Base-by-base conservation (phyloP, 208 protist genomes). In the Wallacemonas sp. region DNA sequence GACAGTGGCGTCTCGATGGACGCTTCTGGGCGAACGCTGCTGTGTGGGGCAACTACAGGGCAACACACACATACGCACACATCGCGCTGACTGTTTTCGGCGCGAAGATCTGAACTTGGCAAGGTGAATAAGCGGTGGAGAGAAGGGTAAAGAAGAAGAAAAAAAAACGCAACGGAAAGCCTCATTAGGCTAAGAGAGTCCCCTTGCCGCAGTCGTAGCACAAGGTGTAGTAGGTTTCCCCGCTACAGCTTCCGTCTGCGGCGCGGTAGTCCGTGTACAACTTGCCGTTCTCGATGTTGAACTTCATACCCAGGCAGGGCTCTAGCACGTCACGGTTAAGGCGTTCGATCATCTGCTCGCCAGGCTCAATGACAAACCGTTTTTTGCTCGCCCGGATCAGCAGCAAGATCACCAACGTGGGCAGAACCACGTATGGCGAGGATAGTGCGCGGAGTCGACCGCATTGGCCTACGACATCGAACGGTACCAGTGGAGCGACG, bases 261-360 rank as follows among this genome's bases (percentile, higher is more conserved):
- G 48, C 54, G 26, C 72, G 66, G 32, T 63, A 68, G 75, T 95
- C 89, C 1, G 81, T 77, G 57, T 71, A 83, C 17, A 95, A 63
- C 71, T 87, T 91, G 9, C 89, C 89, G 10, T 75, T 84, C 22
- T 68, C 68, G 27, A 72, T 73, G 42, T 86, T 81, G 65, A 93
- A 95, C 37, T 77, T 79, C 45, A 92, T 67, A 27, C 90, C 90
- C 19, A 92, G 68, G 62, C 82, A 95, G 38, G 90, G 90, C 70
- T 89, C 84, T 30, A 95, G 66, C 44, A 95, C 68, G 33, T 81
- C 76, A 6, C 69, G 61, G 69, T 91, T 95, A 6, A 95, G 74
- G 0, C 86, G 76, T 26, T 86, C 82, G 55, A 93, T 79, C 21
- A 80, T 79, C 46, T 87, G 74, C 33, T 91, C 79, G 1, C 89